A percentile compares a stretch with the other conserved stretches of the same genome.
phyloP scores from a whole-genome alignment of 1,284 basidiomycete species.

The Vanrija pseudolonga region DNA sequence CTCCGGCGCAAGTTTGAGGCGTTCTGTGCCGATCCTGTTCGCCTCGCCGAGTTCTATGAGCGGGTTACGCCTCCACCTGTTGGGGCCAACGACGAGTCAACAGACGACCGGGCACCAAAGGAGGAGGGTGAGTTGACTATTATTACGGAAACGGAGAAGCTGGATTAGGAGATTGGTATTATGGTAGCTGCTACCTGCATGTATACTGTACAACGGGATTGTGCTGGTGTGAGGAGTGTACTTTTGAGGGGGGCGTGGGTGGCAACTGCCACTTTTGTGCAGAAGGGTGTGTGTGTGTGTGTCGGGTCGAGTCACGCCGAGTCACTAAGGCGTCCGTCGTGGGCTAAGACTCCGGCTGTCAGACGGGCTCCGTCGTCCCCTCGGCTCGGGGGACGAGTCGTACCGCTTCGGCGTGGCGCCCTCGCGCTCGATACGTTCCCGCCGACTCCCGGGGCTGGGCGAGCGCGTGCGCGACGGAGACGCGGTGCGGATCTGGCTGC shows the following conservation, averaged over 20 bases:
- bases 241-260: too few species aligned
- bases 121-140: not conserved
- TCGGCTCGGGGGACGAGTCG: too few species aligned
- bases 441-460: not conserved
- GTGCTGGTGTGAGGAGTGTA: too few species aligned
- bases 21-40: slow-evolving; percentile 63
- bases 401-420: too few species aligned
- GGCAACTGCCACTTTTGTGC: not conserved
- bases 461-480: not conserved
- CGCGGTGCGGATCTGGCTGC: not conserved
- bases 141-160: not conserved
- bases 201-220: too few species aligned
- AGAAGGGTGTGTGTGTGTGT: not conserved
- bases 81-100: slow-evolving; percentile 5
- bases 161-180: not conserved
- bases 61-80: slow-evolving; percentile 57
- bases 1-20: slow-evolving; percentile 57
- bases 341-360: too few species aligned
- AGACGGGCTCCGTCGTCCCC: too few species aligned
- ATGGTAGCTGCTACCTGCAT: too few species aligned
- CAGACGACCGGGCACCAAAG: not conserved
- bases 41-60: slow-evolving; percentile 65
- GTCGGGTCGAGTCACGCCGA: not conserved
- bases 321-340: not conserved
- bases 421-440: too few species aligned